phyloP scores from a whole-genome alignment of 139 green algal species.

The Haematococcus lacustris region DNA sequence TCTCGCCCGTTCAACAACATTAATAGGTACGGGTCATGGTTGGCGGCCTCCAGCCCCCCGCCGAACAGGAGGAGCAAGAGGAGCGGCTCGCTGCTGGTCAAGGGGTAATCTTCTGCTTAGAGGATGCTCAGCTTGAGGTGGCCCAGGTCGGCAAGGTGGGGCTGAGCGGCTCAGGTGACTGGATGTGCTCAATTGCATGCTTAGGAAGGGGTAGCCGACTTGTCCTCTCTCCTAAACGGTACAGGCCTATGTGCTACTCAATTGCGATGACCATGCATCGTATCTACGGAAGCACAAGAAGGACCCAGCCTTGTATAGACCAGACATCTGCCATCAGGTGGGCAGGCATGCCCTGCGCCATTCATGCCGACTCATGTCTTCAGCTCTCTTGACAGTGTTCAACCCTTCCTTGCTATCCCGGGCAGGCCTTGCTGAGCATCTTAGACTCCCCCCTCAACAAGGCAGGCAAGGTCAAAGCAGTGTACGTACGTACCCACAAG shows the following conservation, averaged over 20 bases:
- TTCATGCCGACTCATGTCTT: no score
- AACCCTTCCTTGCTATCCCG: no score
- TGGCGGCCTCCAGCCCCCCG: slow-evolving; percentile 52
- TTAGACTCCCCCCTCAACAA: slow-evolving; percentile 95
- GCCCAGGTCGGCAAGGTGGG: slow-evolving; percentile 89
- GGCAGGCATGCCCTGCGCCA: no score
- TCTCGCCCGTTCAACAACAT: no score
- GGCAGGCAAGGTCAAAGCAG: slow-evolving; percentile 76
- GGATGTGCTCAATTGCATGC: no score
- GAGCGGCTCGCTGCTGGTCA: slow-evolving; percentile 18
- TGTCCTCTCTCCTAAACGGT: background rate
- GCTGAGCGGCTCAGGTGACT: background rate
- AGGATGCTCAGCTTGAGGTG: slow-evolving; percentile 83
- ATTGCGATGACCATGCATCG: slow-evolving; percentile 91
- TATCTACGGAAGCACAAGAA: slow-evolving; percentile 82
- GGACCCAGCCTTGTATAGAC: slow-evolving; percentile 81
- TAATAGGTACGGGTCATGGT: no score
- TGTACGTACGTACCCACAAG: slow-evolving; percentile 87
- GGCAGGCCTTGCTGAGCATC: slow-evolving; percentile 82
- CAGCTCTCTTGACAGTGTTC: no score
- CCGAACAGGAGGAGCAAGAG: slow-evolving; percentile 42
- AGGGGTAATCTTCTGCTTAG: slow-evolving; percentile 86
- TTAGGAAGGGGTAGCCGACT: no score
- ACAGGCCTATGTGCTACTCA: slow-evolving; percentile 82
- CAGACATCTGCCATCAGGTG: slow-evolving; percentile 94